Percentiles rank a stretch among this genome's conserved stretches.
Conservation (phyloP, 768 basidiomycete genomes). For the Serpula lacrymans region DNA sequence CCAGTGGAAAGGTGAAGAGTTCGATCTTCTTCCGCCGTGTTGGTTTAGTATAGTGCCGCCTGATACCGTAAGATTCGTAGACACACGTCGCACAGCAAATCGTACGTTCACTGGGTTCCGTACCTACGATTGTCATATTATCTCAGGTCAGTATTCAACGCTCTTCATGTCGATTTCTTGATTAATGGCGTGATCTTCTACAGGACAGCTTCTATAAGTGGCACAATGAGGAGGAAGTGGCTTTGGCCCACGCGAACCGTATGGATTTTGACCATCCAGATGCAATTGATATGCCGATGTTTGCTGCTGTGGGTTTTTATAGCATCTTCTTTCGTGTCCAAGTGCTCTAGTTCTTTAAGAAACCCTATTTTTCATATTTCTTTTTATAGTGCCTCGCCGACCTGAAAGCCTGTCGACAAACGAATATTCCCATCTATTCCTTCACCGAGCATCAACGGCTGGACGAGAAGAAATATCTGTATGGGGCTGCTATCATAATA, state of each 20-base stretch:
- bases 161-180: background rate
- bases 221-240: slow-evolving; percentile 75
- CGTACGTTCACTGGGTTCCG: slow-evolving; percentile 74
- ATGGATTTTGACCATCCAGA: slow-evolving; percentile 91
- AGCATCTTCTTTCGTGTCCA: slow-evolving; percentile 2
- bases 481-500: slow-evolving; percentile 91
- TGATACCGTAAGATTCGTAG: slow-evolving; percentile 35
- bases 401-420: slow-evolving; percentile 77
- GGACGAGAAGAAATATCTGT: slow-evolving; percentile 79
- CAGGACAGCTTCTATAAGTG: slow-evolving; percentile 94
- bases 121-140: slow-evolving; percentile 86
- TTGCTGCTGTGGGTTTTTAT: slow-evolving; percentile 67
- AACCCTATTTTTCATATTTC: background rate
- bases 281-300: slow-evolving; percentile 87
- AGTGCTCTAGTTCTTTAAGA: background rate
- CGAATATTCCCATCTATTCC: slow-evolving; percentile 92
- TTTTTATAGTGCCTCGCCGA: slow-evolving; percentile 71
- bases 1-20: slow-evolving; percentile 80
- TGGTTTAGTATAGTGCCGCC: slow-evolving; percentile 4
- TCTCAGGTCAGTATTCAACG: slow-evolving; percentile 57
- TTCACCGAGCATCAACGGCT: slow-evolving; percentile 87
- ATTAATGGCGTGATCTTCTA: background rate
- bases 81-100: slow-evolving; percentile 86
- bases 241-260: slow-evolving; percentile 75
- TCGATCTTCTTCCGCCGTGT: background rate